A percentile compares a stretch with the other conserved stretches of the same genome.
phyloP scores from a whole-genome alignment of 148 eudicot species.

The Cornus suecica region DNA sequence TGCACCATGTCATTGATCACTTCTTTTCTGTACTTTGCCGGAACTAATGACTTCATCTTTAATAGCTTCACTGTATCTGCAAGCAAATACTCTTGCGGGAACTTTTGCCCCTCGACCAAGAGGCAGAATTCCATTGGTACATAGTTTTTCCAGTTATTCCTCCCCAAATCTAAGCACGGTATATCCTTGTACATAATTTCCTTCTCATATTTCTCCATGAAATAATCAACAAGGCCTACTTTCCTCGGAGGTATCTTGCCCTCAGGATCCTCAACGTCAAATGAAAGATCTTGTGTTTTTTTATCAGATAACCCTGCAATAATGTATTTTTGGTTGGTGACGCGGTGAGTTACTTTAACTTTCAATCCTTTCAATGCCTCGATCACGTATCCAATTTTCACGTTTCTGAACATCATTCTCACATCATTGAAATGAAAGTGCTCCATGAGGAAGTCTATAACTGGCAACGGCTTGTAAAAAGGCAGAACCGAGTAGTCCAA shows the following conservation, averaged over 20 bases:
- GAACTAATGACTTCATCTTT: constrained; percentile 46
- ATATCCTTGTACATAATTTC: constrained; percentile 30
- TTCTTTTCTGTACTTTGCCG: constrained; percentile 36
- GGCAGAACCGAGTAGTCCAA: constrained; percentile 66
- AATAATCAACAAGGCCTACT: constrained; percentile 43
- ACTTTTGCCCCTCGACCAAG: constrained; percentile 72
- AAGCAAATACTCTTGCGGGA: constrained; percentile 45
- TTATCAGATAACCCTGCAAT: constrained; percentile 43
- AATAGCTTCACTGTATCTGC: constrained; percentile 21
- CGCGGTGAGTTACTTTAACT: constrained; percentile 63
- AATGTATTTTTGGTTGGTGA: constrained; percentile 48
- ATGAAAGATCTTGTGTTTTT: constrained; percentile 34
- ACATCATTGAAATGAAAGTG: constrained; percentile 22
- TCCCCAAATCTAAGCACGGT: constrained; percentile 62
- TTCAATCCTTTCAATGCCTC: constrained; percentile 42
- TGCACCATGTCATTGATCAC: constrained; percentile 50
- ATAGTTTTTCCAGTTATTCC: constrained; percentile 33
- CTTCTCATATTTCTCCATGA: constrained; percentile 40
- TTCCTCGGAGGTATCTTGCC: constrained; percentile 26
- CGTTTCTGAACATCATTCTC: constrained; percentile 7
- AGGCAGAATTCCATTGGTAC: constrained; percentile 69
- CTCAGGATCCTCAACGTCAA: constrained; percentile 42
- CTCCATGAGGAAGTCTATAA: constrained; percentile 50
- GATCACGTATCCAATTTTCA: constrained; percentile 19
- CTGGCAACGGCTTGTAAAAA: constrained; percentile 50